Conservation (phyloP, 805 yeast species). For the Wickerhamiella musiphila region DNA sequence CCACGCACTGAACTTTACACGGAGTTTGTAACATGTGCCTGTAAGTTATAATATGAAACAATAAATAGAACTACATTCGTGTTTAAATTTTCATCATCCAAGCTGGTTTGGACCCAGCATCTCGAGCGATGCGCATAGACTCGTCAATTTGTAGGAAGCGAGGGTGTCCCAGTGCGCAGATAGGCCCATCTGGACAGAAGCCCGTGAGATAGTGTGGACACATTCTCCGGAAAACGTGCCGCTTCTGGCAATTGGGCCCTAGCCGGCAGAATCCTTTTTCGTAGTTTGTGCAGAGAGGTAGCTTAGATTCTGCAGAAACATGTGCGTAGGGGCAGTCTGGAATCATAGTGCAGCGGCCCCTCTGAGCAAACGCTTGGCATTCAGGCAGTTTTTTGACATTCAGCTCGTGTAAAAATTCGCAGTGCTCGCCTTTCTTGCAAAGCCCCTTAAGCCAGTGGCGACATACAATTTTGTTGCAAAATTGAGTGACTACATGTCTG, state of each 20-base stretch:
- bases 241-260: constrained; percentile 69
- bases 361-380: constrained; percentile 70
- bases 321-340: constrained; percentile 91
- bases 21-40: too few species aligned
- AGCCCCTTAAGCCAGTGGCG: constrained; percentile 97
- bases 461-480: constrained; percentile 71
- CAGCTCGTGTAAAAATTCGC: constrained; percentile 92
- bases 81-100: constrained; percentile 1
- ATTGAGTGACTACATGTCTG: constrained; percentile 58
- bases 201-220: constrained; percentile 79
- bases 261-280: constrained; percentile 80
- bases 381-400: constrained; percentile 93
- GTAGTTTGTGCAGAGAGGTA: constrained; percentile 77
- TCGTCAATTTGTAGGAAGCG: constrained; percentile 31
- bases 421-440: constrained; percentile 89
- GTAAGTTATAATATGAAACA: background rate
- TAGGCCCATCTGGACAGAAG: constrained; percentile 79
- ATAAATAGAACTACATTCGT: too few species aligned
- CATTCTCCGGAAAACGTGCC: constrained; percentile 61
- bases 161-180: constrained; percentile 71
- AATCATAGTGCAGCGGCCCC: constrained; percentile 59
- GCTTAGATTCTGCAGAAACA: constrained; percentile 71
- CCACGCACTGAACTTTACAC: too few species aligned
- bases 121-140: constrained; percentile 22
- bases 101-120: constrained; percentile 7